Percentiles rank a stretch among this genome's conserved stretches.
These are phyloP conservation scores for Cerioporus squamosus DNA, from an alignment of 1,284 basidiomycete species.

Conservation along the genomic window DNA sequence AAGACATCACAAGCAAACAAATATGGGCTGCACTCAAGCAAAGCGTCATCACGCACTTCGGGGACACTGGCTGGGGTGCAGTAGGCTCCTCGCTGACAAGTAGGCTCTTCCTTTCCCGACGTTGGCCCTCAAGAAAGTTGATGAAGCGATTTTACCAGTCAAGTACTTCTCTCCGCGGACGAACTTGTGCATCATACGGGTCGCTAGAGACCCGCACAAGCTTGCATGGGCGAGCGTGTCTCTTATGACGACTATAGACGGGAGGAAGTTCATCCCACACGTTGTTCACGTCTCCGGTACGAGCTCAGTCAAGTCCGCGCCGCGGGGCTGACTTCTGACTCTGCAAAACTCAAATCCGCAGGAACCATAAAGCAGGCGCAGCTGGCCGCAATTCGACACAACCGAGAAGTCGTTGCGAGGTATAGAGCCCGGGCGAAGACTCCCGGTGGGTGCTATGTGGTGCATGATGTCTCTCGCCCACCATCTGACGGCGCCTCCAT, in stretches of 20 bases:
- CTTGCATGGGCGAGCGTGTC: conserved; percentile 78
- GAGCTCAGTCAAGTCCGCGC: conserved; percentile 18
- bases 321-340: background rate
- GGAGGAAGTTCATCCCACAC: conserved; percentile 61
- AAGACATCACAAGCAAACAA: conserved; percentile 55
- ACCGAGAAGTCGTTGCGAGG: conserved; percentile 67
- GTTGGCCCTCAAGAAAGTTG: no score
- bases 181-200: conserved; percentile 77
- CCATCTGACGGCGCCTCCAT: background rate
- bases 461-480: background rate
- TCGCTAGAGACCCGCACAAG: conserved; percentile 73
- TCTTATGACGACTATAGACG: conserved; percentile 62
- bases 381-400: conserved; percentile 72
- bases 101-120: conserved; percentile 33
- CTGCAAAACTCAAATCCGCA: conserved; percentile 35
- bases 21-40: conserved; percentile 71
- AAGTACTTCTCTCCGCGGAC: conserved; percentile 84
- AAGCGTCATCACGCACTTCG: conserved; percentile 74
- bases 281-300: conserved; percentile 78
- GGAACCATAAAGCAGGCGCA: conserved; percentile 83
- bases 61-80: conserved; percentile 80
- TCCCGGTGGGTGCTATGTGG: conserved; percentile 44
- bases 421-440: conserved; percentile 57
- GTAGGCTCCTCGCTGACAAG: conserved; percentile 71
- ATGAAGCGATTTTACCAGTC: conserved; percentile 44